Conservation (phyloP, 2,329 filamentous ascomycete genomes). For the Sporothrix inflata region DNA sequence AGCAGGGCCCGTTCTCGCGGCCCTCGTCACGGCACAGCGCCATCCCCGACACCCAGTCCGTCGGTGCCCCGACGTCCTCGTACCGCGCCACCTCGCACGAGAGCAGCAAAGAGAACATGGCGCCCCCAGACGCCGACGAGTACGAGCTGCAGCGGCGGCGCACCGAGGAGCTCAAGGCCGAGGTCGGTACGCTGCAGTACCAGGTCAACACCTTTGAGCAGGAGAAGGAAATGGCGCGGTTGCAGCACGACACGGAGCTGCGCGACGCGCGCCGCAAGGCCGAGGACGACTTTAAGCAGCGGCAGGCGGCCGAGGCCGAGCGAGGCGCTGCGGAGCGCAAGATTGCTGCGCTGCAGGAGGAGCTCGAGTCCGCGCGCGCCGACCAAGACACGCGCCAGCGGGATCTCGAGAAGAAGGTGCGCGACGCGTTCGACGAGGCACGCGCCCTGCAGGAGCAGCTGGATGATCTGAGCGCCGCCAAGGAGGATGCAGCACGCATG, state of each 20-base stretch:
- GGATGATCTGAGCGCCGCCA: conserved; percentile 67
- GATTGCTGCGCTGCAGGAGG: conserved; percentile 53
- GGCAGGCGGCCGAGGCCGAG: conserved; percentile 62
- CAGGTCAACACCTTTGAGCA: conserved; percentile 85
- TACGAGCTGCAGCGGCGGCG: conserved; percentile 61
- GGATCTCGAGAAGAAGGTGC: conserved; percentile 68
- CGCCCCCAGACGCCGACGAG: conserved; percentile 60
- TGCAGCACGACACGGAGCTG: conserved; percentile 82
- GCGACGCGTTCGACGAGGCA: conserved; percentile 74
- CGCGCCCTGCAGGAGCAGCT: conserved; percentile 76
- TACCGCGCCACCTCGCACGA: conserved; percentile 55
- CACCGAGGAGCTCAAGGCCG: conserved; percentile 82
- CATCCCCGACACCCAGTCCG: conserved; percentile 32
- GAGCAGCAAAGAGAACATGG: conserved; percentile 63
- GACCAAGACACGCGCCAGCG: conserved; percentile 59
- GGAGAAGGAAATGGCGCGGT: conserved; percentile 76
- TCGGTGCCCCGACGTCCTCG: conserved; percentile 37
- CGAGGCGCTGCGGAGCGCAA: conserved; percentile 55
- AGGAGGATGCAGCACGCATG: conserved; percentile 70
- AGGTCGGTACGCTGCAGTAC: conserved; percentile 85
- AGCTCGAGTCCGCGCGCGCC: conserved; percentile 57
- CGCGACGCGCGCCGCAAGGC: conserved; percentile 77
- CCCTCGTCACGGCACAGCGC: conserved; percentile 36
- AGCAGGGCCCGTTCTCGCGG: conserved; percentile 29
- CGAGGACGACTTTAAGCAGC: conserved; percentile 80